Evolutionary conservation across 1,284 basidiomycete genomes (phyloP).

Genomic region (Fomitopsis palustris): DNA sequence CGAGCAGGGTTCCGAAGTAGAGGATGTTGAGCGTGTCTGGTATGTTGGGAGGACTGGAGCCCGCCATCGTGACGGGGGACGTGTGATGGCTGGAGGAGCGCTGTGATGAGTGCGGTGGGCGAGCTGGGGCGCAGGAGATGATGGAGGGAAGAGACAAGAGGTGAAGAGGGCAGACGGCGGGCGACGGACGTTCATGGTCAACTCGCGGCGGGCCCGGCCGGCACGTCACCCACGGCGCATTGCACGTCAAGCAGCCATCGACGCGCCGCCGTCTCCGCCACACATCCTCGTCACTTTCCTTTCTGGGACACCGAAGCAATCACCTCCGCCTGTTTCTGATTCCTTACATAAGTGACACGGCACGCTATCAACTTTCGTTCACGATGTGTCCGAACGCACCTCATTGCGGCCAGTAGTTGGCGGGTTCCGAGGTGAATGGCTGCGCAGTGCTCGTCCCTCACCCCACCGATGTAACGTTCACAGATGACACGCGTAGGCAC

Average conservation of each 20-base stretch:
- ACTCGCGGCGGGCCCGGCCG: background rate
- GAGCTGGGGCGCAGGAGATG: too few species aligned
- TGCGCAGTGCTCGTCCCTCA: too few species aligned
- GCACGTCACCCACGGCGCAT: background rate
- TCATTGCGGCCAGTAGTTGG: too few species aligned
- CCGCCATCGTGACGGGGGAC: background rate
- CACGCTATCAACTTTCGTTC: too few species aligned
- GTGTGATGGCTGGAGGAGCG: too few species aligned
- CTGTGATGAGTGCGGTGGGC: too few species aligned
- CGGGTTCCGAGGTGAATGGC: too few species aligned
- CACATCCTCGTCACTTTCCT: background rate
- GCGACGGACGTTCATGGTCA: background rate
- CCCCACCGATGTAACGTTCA: too few species aligned
- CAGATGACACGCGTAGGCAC: too few species aligned
- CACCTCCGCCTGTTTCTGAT: background rate
- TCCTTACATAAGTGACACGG: background rate
- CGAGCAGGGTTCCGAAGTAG: background rate
- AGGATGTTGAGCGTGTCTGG: background rate
- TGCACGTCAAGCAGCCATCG: background rate
- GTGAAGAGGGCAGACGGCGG: background rate
- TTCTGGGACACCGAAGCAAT: background rate
- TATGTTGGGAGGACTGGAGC: background rate
- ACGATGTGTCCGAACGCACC: too few species aligned
- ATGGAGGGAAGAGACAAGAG: background rate
- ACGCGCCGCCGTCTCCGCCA: background rate